Percentiles rank a stretch among this genome's conserved stretches.
phyloP scores from a whole-genome alignment of 1,284 basidiomycete genomes.

The Taiwanofungus camphoratus region DNA sequence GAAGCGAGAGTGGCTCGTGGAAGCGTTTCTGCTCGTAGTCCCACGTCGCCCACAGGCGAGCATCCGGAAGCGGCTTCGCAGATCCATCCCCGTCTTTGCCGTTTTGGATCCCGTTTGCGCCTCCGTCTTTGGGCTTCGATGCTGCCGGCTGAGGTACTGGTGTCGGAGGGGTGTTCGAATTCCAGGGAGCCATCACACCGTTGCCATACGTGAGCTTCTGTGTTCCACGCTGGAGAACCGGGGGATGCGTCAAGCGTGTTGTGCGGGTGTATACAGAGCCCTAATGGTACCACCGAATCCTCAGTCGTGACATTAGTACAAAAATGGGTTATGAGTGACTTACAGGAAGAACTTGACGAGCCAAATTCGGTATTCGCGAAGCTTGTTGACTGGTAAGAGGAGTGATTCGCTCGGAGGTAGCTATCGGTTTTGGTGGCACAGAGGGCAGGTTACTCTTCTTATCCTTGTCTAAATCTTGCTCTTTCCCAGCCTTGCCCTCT shows the following conservation, averaged over 20 bases:
- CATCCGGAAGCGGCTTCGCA: conserved; percentile 49
- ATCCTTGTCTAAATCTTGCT: conserved; percentile 30
- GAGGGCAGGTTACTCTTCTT: conserved; percentile 47
- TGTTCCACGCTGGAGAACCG: conserved; percentile 46
- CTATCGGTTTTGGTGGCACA: conserved; percentile 47
- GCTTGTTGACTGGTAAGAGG: conserved; percentile 47
- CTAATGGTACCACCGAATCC: conserved; percentile 25
- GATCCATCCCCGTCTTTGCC: conserved; percentile 32
- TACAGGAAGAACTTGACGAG: conserved; percentile 58
- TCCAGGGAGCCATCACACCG: conserved; percentile 65
- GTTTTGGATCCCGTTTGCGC: conserved; percentile 26
- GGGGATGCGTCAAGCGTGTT: conserved; percentile 59
- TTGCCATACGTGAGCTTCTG: conserved; percentile 59
- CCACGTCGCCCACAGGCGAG: conserved; percentile 69
- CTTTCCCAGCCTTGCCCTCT: conserved; percentile 17
- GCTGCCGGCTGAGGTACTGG: conserved; percentile 28
- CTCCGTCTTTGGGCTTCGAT: conserved; percentile 32
- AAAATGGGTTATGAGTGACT: conserved; percentile 22
- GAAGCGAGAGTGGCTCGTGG: conserved; percentile 39
- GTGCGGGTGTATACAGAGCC: conserved; percentile 51
- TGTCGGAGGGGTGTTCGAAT: conserved; percentile 29
- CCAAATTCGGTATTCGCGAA: conserved; percentile 55
- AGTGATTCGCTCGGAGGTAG: conserved; percentile 44
- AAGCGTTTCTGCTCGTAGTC: conserved; percentile 65
- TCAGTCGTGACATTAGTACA: background rate